Evolutionary conservation across 441 rosid species (phyloP).

Genomic region (Daphne laureola): DNA sequence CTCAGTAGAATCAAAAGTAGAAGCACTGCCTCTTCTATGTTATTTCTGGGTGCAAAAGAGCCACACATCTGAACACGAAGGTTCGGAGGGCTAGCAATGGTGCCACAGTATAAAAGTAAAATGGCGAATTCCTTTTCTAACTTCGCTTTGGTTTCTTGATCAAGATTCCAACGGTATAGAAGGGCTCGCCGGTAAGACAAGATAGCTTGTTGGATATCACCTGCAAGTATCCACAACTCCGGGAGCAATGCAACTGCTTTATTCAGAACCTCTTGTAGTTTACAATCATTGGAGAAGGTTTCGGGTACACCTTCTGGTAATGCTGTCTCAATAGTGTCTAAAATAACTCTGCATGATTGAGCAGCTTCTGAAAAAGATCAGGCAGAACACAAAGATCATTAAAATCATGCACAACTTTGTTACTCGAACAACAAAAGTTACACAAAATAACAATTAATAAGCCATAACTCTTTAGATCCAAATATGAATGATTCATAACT

Average conservation of each 20-base stretch:
- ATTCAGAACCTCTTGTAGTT: constrained; percentile 40
- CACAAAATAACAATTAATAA: neutral
- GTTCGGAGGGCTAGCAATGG: constrained; percentile 40
- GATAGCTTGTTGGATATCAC: constrained; percentile 35
- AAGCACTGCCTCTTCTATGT: constrained; percentile 42
- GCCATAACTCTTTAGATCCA: no score
- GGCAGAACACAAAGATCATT: constrained; percentile 6
- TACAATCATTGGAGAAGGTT: constrained; percentile 30
- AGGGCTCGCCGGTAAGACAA: constrained; percentile 36
- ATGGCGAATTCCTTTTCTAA: constrained; percentile 39
- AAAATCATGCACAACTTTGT: no score
- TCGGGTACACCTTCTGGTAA: constrained; percentile 41
- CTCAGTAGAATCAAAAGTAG: constrained; percentile 30
- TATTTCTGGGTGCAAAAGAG: constrained; percentile 43
- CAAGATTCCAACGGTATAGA: constrained; percentile 45
- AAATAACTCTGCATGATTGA: constrained; percentile 32
- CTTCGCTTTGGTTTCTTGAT: constrained; percentile 27
- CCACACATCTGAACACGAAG: constrained; percentile 38
- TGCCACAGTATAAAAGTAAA: constrained; percentile 40
- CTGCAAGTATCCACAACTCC: constrained; percentile 38
- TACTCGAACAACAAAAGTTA: no score
- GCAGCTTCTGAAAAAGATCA: constrained; percentile 35
- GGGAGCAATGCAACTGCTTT: constrained; percentile 47
- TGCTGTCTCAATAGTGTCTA: constrained; percentile 39
- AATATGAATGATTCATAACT: no score